These are phyloP conservation scores for Heritiera littoralis DNA, from an alignment of 345 rosid species.

Conservation along the genomic window DNA sequence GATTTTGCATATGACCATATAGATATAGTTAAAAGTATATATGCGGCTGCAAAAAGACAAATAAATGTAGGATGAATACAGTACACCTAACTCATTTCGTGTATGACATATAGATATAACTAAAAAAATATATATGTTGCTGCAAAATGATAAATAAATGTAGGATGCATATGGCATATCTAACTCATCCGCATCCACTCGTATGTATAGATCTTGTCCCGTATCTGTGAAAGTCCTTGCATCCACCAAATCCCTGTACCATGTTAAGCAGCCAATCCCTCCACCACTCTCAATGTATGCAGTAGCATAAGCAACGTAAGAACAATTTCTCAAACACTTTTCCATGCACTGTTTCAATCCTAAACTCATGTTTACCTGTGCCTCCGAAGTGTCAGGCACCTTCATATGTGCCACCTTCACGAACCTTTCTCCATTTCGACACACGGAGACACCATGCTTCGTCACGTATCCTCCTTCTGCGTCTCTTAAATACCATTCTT, in stretches of 20 bases:
- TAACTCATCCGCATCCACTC: conserved; percentile 46
- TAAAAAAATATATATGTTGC: background rate
- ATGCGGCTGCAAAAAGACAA: too few species aligned
- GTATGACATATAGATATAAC: too few species aligned
- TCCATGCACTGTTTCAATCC: conserved; percentile 40
- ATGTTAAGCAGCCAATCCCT: conserved; percentile 57
- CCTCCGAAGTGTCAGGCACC: conserved; percentile 50
- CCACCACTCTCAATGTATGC: conserved; percentile 39
- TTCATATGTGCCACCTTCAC: conserved; percentile 41
- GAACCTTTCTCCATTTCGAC: conserved; percentile 55
- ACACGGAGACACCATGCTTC: conserved; percentile 24
- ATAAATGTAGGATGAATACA: too few species aligned
- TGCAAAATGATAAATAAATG: too few species aligned
- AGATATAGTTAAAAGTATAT: too few species aligned
- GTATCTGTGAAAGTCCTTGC: conserved; percentile 33
- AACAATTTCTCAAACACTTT: conserved; percentile 48
- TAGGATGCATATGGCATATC: conserved; percentile 32
- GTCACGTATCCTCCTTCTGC: conserved; percentile 51
- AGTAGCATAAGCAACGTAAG: conserved; percentile 59
- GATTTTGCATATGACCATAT: too few species aligned
- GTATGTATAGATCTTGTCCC: conserved; percentile 56
- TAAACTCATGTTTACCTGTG: conserved; percentile 42
- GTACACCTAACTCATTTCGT: too few species aligned
- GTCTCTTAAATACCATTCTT: conserved; percentile 56
- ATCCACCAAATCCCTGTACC: conserved; percentile 53